A percentile compares a stretch with the other conserved stretches of the same genome.
Conservation (phyloP, 306 rosid species). For the Rosa chinensis region DNA sequence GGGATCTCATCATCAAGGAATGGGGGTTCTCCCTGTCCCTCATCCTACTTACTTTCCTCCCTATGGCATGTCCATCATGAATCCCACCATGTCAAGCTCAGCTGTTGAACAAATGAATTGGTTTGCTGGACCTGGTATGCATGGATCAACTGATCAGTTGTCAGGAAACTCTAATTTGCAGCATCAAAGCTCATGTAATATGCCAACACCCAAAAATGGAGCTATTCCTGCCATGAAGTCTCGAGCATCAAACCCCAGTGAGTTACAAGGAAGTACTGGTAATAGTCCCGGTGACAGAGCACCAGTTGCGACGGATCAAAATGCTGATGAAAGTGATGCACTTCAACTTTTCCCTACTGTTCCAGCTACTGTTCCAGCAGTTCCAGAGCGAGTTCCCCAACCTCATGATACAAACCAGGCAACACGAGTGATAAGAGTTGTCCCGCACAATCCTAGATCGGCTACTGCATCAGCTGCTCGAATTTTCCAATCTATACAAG, state of each 20-base stretch:
- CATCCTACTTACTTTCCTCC: slow-evolving; percentile 64
- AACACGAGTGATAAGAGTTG: slow-evolving; percentile 73
- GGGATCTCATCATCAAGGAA: slow-evolving; percentile 52
- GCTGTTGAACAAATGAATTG: slow-evolving; percentile 56
- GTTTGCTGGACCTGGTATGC: slow-evolving; percentile 39
- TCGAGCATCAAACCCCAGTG: slow-evolving; percentile 50
- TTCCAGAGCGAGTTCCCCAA: slow-evolving; percentile 47
- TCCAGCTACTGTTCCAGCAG: slow-evolving; percentile 40
- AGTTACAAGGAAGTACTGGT: slow-evolving; percentile 63
- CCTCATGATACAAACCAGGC: slow-evolving; percentile 42
- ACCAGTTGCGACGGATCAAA: slow-evolving; percentile 23
- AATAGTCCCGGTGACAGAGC: slow-evolving; percentile 58
- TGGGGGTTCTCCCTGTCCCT: slow-evolving; percentile 44
- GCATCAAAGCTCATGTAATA: slow-evolving; percentile 44
- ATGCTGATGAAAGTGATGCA: slow-evolving; percentile 50
- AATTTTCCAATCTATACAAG: slow-evolving; percentile 88
- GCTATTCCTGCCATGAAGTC: slow-evolving; percentile 31
- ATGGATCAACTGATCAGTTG: slow-evolving; percentile 24
- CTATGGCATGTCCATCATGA: slow-evolving; percentile 60
- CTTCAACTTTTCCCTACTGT: slow-evolving; percentile 50
- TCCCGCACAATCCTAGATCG: slow-evolving; percentile 78
- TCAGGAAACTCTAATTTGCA: slow-evolving; percentile 34
- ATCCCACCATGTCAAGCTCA: slow-evolving; percentile 53
- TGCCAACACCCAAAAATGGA: slow-evolving; percentile 42
- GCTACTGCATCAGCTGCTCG: slow-evolving; percentile 95